These are phyloP conservation scores for Fusarium sp. DNA, from an alignment of 2,329 filamentous ascomycete genomes.

Conservation along the genomic window DNA sequence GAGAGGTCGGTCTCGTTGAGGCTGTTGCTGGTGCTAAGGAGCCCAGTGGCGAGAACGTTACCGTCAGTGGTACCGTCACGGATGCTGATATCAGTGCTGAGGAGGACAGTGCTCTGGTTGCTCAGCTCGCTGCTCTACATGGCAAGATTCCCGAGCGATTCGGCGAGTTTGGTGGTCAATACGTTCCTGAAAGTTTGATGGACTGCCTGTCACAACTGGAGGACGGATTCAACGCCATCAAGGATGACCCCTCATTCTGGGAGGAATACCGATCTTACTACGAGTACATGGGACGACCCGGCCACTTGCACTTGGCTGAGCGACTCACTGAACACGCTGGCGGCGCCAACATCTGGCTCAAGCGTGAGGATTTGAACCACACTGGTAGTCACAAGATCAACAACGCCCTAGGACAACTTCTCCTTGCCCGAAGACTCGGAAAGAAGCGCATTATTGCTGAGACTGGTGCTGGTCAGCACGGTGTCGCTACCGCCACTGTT, in stretches of 20 bases:
- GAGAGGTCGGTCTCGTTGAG: conserved; percentile 78
- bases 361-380: conserved; percentile 97
- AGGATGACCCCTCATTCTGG: conserved; percentile 93
- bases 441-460: conserved; percentile 99
- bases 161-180: conserved; percentile 96
- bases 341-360: conserved; percentile 96
- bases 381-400: conserved; percentile 99
- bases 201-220: conserved; percentile 94
- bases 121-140: conserved; percentile 87
- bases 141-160: conserved; percentile 86
- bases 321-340: conserved; percentile 89
- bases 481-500: conserved; percentile 96
- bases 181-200: conserved; percentile 97
- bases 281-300: conserved; percentile 95
- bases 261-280: conserved; percentile 97
- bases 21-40: conserved; percentile 68
- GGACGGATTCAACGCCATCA: conserved; percentile 87
- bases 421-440: conserved; percentile 85
- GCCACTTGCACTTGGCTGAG: conserved; percentile 89
- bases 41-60: conserved; percentile 54
- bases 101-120: conserved; percentile 73
- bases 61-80: conserved; percentile 71
- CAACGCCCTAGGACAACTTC: conserved; percentile 93
- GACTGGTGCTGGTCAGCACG: conserved; percentile 96
- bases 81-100: conserved; percentile 73